Evolutionary conservation across 2,329 filamentous ascomycete species (phyloP), one percentile per base, ranked within the genome.

Genomic region (Macrophomina phaseolina): DNA sequence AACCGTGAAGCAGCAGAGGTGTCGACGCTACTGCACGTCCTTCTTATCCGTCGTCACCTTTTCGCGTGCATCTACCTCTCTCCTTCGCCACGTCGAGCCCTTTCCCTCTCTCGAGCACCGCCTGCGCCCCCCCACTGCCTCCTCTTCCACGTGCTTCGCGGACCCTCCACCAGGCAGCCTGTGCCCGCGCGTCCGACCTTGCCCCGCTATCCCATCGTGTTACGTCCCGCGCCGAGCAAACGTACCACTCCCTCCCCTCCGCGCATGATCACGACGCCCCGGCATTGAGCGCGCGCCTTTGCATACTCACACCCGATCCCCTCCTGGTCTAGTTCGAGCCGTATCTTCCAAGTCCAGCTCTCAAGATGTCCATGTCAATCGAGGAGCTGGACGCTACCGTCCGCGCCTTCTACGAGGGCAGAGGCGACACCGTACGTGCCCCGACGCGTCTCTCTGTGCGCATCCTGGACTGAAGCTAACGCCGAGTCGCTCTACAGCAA

Each of bases 311-410:
- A 14, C 9, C 16, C 40, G 23, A 32, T 36, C 40, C 61, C 16
- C 28, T 36, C 14, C 23, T 42, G 48, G 34, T 64, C 38, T 45
- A 52, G 49, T 4, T 49, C 51, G 56, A 67, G 38, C 65, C 49
- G 45, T 36, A 23, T 53, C 53, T 45, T 40, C 38, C 36, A 53
- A 34, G 64, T 66, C 64, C 64, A 61, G 64, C 66, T 64, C 73
- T 72, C 77, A 78, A 70, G 71, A 90, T 89, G 87, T 87, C 87
- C 74, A 81, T 87, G 79, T 87, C 91, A 76, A 94, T 99, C 81
- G 89, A 91, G 81, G 95, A 99, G 89, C 89, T 99, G 85, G 95
- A 99, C 88, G 90, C 86, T 81, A 95, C 93, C 73, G 94, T 98
- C 86, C 94, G 92, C 80, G 89, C 92, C 84, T 98, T 99, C 83